These are phyloP conservation scores for Austroboletus eburneus DNA, from an alignment of 768 basidiomycete species.

Conservation along the genomic window DNA sequence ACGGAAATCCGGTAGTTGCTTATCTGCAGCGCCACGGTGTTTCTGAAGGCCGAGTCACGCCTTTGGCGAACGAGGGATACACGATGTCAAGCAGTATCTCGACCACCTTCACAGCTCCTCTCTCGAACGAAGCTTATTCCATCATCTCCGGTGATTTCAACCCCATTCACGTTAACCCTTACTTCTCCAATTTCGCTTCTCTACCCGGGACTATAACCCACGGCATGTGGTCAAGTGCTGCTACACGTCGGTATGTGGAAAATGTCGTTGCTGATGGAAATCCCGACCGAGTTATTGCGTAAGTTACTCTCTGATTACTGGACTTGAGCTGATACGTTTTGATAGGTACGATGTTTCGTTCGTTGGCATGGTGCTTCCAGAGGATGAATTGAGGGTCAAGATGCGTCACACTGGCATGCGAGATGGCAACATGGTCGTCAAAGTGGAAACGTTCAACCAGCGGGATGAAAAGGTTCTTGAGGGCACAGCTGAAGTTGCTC, in stretches of 20 bases:
- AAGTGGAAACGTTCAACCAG: slow-evolving; percentile 80
- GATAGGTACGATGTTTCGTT: slow-evolving; percentile 88
- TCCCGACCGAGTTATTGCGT: slow-evolving; percentile 87
- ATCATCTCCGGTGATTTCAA: slow-evolving; percentile 97
- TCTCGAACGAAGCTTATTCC: slow-evolving; percentile 95
- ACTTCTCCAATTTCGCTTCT: slow-evolving; percentile 91
- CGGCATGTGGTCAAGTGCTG: slow-evolving; percentile 95
- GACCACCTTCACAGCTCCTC: slow-evolving; percentile 74
- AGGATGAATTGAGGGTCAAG: slow-evolving; percentile 80
- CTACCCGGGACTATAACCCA: slow-evolving; percentile 97
- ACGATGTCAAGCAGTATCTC: slow-evolving; percentile 62
- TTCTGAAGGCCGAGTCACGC: slow-evolving; percentile 68
- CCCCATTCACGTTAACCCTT: slow-evolving; percentile 97
- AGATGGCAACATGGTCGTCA: slow-evolving; percentile 89
- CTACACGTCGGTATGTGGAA: slow-evolving; percentile 89
- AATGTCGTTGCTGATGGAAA: slow-evolving; percentile 90
- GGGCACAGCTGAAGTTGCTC: slow-evolving; percentile 90
- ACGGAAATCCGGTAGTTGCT: slow-evolving; percentile 90
- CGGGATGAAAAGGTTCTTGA: slow-evolving; percentile 88
- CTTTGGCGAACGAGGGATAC: slow-evolving; percentile 85
- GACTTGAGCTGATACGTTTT: slow-evolving; percentile 4
- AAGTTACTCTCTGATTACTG: slow-evolving; percentile 32
- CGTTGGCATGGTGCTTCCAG: slow-evolving; percentile 95
- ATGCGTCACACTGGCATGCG: slow-evolving; percentile 90
- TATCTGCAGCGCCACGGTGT: slow-evolving; percentile 91